Conservation (phyloP, 2,329 filamentous ascomycete species). For the Aspergillus awamori region DNA sequence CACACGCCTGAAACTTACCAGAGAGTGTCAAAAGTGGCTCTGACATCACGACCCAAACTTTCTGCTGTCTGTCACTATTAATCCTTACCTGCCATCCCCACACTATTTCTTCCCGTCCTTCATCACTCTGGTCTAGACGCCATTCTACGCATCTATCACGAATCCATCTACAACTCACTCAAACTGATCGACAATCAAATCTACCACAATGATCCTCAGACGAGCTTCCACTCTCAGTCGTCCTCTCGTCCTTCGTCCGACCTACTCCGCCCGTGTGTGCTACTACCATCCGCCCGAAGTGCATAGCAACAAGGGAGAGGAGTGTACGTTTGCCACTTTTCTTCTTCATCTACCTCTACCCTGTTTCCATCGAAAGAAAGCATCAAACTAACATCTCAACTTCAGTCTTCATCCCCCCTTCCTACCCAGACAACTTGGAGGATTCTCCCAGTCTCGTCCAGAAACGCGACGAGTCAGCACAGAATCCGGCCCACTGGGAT, state of each 20-base stretch:
- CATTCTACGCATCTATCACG: neutral
- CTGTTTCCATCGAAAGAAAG: neutral
- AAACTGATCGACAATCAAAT: neutral
- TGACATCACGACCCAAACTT: neutral
- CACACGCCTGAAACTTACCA: neutral
- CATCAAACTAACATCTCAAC: neutral
- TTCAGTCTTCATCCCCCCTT: conserved; percentile 16
- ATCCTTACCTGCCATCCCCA: neutral
- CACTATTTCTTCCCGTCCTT: neutral
- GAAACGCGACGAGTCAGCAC: neutral
- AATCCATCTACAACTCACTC: neutral
- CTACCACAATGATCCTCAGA: neutral
- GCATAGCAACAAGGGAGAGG: conserved; percentile 12
- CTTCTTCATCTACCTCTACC: neutral
- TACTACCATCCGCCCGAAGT: conserved; percentile 4
- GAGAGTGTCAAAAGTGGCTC: neutral
- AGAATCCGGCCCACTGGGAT: conserved; percentile 11
- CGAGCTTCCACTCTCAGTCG: neutral
- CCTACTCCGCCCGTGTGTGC: neutral
- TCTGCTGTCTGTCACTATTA: neutral
- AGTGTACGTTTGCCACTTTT: conserved; percentile 2
- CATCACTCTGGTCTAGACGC: neutral
- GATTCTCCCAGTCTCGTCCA: conserved; percentile 13
- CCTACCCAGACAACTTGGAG: conserved; percentile 18
- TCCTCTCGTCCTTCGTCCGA: neutral